phyloP scores from a whole-genome alignment of 192 early-diverging fungal species.

The Chytriomyces sp. region DNA sequence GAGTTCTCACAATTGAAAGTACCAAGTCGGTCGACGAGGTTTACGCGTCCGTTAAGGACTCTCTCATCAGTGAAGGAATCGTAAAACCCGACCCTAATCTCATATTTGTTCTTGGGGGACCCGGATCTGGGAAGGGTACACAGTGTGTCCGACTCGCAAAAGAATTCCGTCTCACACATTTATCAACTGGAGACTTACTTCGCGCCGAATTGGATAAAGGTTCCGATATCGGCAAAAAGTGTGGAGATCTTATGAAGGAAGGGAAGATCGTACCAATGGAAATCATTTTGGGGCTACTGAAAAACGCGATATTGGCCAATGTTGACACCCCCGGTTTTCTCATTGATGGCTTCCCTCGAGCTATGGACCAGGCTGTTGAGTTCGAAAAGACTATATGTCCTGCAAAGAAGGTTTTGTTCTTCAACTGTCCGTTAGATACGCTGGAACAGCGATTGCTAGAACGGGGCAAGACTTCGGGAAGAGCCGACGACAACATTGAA shows the following conservation, averaged over 20 bases:
- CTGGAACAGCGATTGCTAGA: conserved; percentile 61
- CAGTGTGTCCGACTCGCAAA: conserved; percentile 81
- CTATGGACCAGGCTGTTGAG: conserved; percentile 49
- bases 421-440: conserved; percentile 56
- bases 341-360: conserved; percentile 59
- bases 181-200: conserved; percentile 93
- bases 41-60: not conserved
- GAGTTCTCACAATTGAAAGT: conserved; percentile 10
- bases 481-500: conserved; percentile 64
- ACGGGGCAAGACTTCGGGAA: conserved; percentile 58
- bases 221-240: conserved; percentile 66
- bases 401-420: conserved; percentile 43
- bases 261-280: conserved; percentile 85
- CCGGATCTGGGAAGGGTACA: conserved; percentile 74
- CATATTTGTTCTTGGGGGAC: conserved; percentile 54
- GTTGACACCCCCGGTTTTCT: conserved; percentile 38
- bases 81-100: conserved; percentile 31
- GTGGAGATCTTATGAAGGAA: conserved; percentile 81
- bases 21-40: conserved; percentile 28
- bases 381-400: conserved; percentile 55
- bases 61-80: not conserved
- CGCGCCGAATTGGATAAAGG: conserved; percentile 72
- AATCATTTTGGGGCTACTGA: conserved; percentile 42
- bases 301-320: conserved; percentile 37
- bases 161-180: conserved; percentile 86